Evolutionary conservation across 768 basidiomycete genomes (phyloP), one percentile per base, ranked within the genome.

Genomic region (Lactarius deliciosus): DNA sequence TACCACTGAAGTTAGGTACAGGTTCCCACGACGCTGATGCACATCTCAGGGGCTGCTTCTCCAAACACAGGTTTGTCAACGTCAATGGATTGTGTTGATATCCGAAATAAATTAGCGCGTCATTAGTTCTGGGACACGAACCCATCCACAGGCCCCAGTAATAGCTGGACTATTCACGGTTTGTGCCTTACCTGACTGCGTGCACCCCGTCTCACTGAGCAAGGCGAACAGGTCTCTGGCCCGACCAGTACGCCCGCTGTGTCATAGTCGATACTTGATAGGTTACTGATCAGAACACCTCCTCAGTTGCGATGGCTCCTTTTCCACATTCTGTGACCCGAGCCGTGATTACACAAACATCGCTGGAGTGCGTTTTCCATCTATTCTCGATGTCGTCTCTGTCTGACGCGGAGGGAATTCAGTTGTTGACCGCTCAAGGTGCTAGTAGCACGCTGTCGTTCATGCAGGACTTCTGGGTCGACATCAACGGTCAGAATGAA

Each of bases 151-250:
- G 89, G 90, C 13, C 90, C 90, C 6, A 74, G 73, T 11, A 70
- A 88, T 71, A 86, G 85, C 71, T 91, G 90, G 89, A 91, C 88
- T 1, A 86, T 90, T 65, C 89, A 89, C 62, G 88, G 89, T 86
- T 65, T 57, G 81, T 70, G n/a, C 18, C 36, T 15, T 32, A n/a
- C 32, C 16, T 50, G 20, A 18, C 16, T n/a, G 40, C 15, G 16
- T 11, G 8, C 20, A 25, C 11, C 15, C 22, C 5, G 8, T 32
- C 28, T 71, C 60, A 22, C 61, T 69, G 45, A 70, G 68, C 6
- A 60, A 34, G 15, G 25, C 36, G 68, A 28, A 22, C 65, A 85
- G 87, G 88, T 65, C 77, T 88, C 50, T 90, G 88, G 88, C 85
- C 86, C 4, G 88, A 87, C 70, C 75, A 84, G 85, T 86, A 69